phyloP scores from a whole-genome alignment of 202 grass and related monocot species.

The Digitaria exilis region DNA sequence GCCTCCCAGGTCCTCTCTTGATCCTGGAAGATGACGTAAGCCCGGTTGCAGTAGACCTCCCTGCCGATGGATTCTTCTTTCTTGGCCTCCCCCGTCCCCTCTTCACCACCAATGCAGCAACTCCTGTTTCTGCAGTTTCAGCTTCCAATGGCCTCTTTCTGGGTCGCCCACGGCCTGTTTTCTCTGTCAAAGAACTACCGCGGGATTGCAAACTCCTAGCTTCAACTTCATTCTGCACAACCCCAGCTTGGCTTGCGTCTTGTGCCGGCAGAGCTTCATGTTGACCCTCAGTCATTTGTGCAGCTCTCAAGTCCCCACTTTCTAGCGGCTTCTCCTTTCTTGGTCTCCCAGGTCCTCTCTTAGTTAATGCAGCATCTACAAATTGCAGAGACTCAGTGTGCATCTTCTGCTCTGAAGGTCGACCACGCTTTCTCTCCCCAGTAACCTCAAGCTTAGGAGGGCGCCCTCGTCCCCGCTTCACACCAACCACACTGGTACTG shows the following conservation, averaged over 20 bases:
- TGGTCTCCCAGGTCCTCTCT: slow-evolving; percentile 39
- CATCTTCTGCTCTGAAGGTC: slow-evolving; percentile 13
- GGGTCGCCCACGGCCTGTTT: slow-evolving; percentile 32
- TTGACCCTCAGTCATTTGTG: background rate
- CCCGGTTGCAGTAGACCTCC: background rate
- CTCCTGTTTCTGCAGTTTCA: background rate
- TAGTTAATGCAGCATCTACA: background rate
- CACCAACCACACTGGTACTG: background rate
- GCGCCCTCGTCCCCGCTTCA: slow-evolving; percentile 5
- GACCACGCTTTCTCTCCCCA: slow-evolving; percentile 29
- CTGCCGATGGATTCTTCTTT: background rate
- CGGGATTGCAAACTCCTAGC: background rate
- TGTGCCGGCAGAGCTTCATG: background rate
- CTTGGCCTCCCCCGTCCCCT: slow-evolving; percentile 38
- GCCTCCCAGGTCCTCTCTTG: slow-evolving; percentile 37
- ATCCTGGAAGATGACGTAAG: background rate
- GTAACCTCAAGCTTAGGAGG: slow-evolving; percentile 19
- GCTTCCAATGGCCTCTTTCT: slow-evolving; percentile 25
- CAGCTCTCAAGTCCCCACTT: background rate
- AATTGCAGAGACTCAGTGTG: background rate
- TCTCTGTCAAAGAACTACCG: background rate
- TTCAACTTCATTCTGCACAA: slow-evolving; percentile 26
- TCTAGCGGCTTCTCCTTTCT: slow-evolving; percentile 34
- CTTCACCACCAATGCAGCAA: slow-evolving; percentile 6
- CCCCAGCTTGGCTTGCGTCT: background rate